Base-by-base conservation (phyloP, 805 yeast genomes). In the Metschnikowia reukaufii region DNA sequence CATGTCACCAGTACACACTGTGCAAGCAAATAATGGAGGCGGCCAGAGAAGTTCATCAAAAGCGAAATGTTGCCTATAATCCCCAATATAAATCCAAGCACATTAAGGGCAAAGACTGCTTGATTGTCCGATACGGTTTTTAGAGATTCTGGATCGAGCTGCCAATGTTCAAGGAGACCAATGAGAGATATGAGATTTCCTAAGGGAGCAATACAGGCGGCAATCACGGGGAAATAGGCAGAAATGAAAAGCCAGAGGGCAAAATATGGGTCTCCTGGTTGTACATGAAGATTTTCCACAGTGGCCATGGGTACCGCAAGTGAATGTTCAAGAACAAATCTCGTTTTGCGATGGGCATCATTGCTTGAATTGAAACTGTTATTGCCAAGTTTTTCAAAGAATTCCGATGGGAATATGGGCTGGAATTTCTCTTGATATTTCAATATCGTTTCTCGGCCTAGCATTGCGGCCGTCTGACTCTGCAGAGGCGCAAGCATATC, bases 191-290 rank as follows among this genome's bases (percentile, higher is more conserved):
- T 74, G 74, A 86, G 77, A 55, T 87, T 87, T 6, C 92, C 83
- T 21, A 88, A 56, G 0, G 96, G 96, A 0, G 94, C 95, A 31
- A 83, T 57, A 54, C 92, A 86, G 4, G 92, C 89, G 0, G 91
- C 82, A 6, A 84, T 61, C 20, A 88, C 74, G 0, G 96, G 96
- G 52, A 88, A 76, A 54, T 83, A 82, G 2, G 85, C 76, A 3
- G 91, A 82, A 0, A 84, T 64, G 12, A 76, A 57, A 54, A 84
- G 85, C 94, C 95, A 88, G 19, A 62, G 21, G n/a, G 69, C 49
- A 47, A 70, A 71, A 21, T 55, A 42, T 0, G 50, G 58, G 9
- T 69, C 74, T 0, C 76, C 76, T 0, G 76, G 76, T 36, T 62
- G 63, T 23, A 68, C 59, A 17, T 58, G 54, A 27, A 71, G 49